Evolutionary conservation across 495 filamentous ascomycete species (phyloP).

Genomic region (Annulohypoxylon moriforme): DNA sequence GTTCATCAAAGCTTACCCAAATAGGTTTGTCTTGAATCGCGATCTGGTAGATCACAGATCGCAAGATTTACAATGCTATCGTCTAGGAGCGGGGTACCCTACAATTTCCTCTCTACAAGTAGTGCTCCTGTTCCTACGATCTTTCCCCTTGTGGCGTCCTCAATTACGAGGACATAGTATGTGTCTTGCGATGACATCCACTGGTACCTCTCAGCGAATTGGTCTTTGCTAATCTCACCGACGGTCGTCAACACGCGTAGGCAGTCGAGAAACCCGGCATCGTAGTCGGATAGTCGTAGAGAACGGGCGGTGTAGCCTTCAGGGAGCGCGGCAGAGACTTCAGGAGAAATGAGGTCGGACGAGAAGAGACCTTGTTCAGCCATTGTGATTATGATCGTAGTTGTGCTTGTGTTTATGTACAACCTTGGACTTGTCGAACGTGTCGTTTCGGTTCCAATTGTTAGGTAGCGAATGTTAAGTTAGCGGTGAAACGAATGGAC

Average conservation of each 20-base stretch:
- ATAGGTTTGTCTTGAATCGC: background rate
- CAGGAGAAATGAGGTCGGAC: constrained; percentile 78
- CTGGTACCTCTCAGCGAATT: constrained; percentile 82
- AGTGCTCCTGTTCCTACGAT: constrained; percentile 90
- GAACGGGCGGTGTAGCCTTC: constrained; percentile 85
- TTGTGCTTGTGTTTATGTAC: background rate
- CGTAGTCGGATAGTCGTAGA: constrained; percentile 80
- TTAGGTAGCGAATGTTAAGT: background rate
- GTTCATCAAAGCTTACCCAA: background rate
- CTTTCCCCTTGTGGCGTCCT: constrained; percentile 67
- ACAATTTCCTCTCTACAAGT: constrained; percentile 89
- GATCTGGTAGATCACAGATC: background rate
- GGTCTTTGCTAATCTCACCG: constrained; percentile 80
- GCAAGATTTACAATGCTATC: background rate
- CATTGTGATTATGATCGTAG: constrained; percentile 51
- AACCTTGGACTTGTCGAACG: background rate
- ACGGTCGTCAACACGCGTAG: constrained; percentile 92
- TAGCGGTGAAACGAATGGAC: constrained; percentile 7
- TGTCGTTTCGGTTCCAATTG: constrained; percentile 10
- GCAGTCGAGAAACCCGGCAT: constrained; percentile 84
- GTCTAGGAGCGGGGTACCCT: constrained; percentile 41
- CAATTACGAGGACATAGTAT: constrained; percentile 87
- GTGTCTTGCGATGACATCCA: constrained; percentile 83
- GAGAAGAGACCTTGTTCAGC: constrained; percentile 76
- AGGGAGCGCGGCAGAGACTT: constrained; percentile 76